These are phyloP conservation scores for Botrytis pseudocinerea DNA, from an alignment of 2,329 filamentous ascomycete species.

Conservation along the genomic window DNA sequence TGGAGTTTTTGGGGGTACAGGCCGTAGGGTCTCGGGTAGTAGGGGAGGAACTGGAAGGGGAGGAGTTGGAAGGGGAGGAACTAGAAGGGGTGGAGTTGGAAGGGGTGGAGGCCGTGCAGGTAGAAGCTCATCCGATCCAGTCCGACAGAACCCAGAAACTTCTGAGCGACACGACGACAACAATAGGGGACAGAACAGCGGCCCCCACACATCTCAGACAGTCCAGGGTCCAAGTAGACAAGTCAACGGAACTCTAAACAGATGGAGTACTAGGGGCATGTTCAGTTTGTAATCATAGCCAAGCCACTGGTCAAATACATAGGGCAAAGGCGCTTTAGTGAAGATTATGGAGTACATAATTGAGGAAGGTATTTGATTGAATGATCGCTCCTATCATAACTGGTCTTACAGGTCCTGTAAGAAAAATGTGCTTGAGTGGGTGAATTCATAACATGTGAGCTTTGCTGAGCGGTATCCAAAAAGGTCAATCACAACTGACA, in stretches of 20 bases:
- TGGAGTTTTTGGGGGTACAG: background rate
- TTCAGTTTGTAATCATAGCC: background rate
- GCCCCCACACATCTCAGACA: background rate
- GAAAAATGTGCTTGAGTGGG: background rate
- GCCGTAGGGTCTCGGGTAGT: background rate
- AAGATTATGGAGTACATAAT: background rate
- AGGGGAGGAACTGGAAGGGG: background rate
- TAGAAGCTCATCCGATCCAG: background rate
- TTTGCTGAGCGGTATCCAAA: background rate
- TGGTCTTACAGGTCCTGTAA: background rate
- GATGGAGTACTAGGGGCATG: background rate
- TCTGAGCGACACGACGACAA: background rate
- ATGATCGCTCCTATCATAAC: background rate
- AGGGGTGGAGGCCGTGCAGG: background rate
- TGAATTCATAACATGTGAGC: background rate
- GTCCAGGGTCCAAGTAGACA: background rate
- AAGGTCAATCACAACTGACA: background rate
- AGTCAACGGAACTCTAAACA: background rate
- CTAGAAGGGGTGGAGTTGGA: background rate
- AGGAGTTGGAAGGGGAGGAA: background rate
- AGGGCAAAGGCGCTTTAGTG: background rate
- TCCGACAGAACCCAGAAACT: too few relatives aligned
- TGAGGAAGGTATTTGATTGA: background rate
- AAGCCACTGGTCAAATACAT: background rate
- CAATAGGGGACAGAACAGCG: background rate